Evolutionary conservation across 192 early-diverging fungal genomes (phyloP), one percentile per base, ranked within the genome.

Genomic region (Geosiphon pyriformis): DNA sequence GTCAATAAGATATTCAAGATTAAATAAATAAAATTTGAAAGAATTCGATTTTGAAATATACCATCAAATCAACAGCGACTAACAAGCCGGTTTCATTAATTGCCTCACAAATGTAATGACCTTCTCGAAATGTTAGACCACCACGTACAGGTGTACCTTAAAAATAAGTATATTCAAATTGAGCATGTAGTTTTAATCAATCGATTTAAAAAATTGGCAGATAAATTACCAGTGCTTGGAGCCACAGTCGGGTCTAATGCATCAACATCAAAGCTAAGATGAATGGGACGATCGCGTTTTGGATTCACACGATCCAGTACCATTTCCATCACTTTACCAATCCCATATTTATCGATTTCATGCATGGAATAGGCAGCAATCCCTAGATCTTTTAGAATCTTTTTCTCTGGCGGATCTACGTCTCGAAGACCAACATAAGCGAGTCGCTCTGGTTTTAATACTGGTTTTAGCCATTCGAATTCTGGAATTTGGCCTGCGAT

Each of bases 381-480:
- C 50, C 84, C 84, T 59, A 92, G 75, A 49, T 91, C 82, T 23
- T 83, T 78, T 60, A 98, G 71, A 53, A 98, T 82, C 62, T 82
- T 78, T 80, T 95, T 96, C 72, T 98, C 95, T 8, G 82, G 83
- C 1, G 79, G 76, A 76, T 98, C 95, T 49, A 98, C 84, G 77
- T 98, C 95, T 70, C 95, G 88, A 59, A 98, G 81, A 49, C 94
- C 95, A 84, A 98, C 95, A 80, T 96, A 98, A 35, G 94, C 93
- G 51, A 98, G 78, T 37, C 88, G 85, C 60, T 90, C 80, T 32
- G 83, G 74, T 34, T 75, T 80, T 51, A 98, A 80, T 65, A 85
- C 83, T 26, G 89, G 86, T 59, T 85, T 82, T 51, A 94, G 76
- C 95, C 95, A 98, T 27, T 72, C 70, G 64, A 93, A 94, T 46